These are phyloP conservation scores for Halenospora varia DNA, from an alignment of 495 filamentous ascomycete genomes.

Conservation along the genomic window DNA sequence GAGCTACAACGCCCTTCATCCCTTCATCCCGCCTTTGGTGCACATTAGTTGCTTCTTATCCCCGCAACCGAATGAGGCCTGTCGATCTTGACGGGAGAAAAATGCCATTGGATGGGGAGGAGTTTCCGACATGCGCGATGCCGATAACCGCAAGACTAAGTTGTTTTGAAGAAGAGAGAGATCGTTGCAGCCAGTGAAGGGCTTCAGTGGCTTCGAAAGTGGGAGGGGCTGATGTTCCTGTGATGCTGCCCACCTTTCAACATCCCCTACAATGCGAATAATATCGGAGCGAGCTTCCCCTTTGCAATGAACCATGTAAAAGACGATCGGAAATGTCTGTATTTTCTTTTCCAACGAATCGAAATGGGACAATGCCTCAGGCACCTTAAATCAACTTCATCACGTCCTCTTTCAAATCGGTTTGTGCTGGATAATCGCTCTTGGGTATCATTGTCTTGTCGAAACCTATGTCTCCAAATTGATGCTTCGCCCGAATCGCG, in stretches of 20 bases:
- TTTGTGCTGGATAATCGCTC: not conserved
- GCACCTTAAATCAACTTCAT: not conserved
- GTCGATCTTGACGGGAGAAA: not conserved
- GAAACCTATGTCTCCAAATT: constrained; percentile 75
- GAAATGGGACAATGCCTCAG: no score
- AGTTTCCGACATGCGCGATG: constrained; percentile 5
- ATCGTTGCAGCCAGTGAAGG: not conserved
- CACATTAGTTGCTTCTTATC: constrained; percentile 8
- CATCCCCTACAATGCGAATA: not conserved
- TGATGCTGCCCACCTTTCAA: not conserved
- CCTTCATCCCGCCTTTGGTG: constrained; percentile 6
- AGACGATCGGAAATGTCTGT: no score
- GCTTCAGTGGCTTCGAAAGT: not conserved
- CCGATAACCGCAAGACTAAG: constrained; percentile 14
- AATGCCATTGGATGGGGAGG: not conserved
- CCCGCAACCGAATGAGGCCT: not conserved
- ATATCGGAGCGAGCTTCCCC: no score
- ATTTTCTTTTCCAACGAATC: no score
- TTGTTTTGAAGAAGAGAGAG: not conserved
- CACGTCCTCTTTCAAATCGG: not conserved
- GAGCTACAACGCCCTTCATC: not conserved
- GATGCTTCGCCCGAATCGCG: constrained; percentile 89
- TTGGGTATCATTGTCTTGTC: constrained; percentile 19
- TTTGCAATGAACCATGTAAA: no score
- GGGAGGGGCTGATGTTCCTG: not conserved